Base-by-base conservation (phyloP, 2,329 filamentous ascomycete genomes). In the Colletotrichum chlorophyti region DNA sequence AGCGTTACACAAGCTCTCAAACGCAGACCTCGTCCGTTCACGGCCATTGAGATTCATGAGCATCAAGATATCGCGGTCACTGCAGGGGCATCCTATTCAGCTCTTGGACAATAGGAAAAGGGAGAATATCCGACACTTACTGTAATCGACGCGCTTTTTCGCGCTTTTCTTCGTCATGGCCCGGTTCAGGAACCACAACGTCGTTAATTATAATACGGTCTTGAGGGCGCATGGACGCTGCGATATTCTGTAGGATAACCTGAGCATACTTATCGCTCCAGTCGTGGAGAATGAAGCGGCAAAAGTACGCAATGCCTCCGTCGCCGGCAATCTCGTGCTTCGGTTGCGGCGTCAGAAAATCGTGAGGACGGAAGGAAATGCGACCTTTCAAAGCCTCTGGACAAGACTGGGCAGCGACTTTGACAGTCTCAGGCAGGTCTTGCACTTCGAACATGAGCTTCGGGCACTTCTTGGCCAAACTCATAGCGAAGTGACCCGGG, bases 251-350 rank as follows among this genome's bases (percentile, higher is more conserved):
- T 8, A 74, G 63, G 17, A 80, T 79, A n/a, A 61, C 57, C 1
- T 63, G 53, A 0, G 70, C 66, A 11, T 76, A 67, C 2, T 68
- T 68, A 23, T 82, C 76, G 0, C 75, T 70, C 79, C 79, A 83
- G 64, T 82, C 78, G 61, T 83, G 80, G 4, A 83, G 63, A 17
- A 83, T 79, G 57, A 73, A 72, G 24, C 79, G 77, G 60, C 83
- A 70, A 35, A 82, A 70, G 62, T 81, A 83, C 7, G 50, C 50
- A 15, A 53, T 47, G 6, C 50, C 32, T 17, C 47, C 50, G 10
- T 23, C 14, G 8, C 9, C 41, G 9, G 21, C 40, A 11, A 76
- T 68, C 19, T 73, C 68, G 11, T 64, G 41, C n/a, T 32, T 35
- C 3, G 64, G 64, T 42, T 70, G 65, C 1, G 64, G 62, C n/a